phyloP scores from a whole-genome alignment of 768 basidiomycete genomes.

The Podaxis carcinomalis region DNA sequence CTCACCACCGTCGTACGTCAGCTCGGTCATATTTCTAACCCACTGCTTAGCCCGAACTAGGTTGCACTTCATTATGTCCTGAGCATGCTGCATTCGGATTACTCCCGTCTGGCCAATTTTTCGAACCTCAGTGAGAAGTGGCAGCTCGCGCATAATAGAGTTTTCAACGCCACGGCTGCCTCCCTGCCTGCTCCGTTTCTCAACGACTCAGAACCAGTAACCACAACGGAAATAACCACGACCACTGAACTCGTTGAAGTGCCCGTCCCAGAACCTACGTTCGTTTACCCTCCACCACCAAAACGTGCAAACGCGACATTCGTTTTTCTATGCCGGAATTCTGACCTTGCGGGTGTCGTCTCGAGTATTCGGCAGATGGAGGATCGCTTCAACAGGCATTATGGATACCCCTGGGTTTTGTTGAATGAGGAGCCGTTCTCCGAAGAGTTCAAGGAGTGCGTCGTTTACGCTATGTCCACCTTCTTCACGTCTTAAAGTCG shows the following conservation, averaged over 20 bases:
- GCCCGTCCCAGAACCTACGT: not conserved
- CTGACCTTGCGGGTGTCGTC: conserved; percentile 46
- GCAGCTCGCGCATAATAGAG: conserved; percentile 19
- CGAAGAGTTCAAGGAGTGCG: conserved; percentile 65
- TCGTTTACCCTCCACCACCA: not conserved
- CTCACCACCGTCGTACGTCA: conserved; percentile 42
- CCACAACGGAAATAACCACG: not conserved
- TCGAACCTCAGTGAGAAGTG: conserved; percentile 28
- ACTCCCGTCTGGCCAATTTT: conserved; percentile 41
- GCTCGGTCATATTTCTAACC: not conserved
- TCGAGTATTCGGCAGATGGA: conserved; percentile 68
- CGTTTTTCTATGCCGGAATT: conserved; percentile 65
- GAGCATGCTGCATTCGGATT: conserved; percentile 44
- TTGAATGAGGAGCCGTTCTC: conserved; percentile 79
- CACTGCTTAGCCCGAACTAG: conserved; percentile 24
- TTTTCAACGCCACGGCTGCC: conserved; percentile 9
- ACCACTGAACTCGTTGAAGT: conserved; percentile 5
- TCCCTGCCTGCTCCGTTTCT: not conserved
- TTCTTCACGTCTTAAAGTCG: not conserved
- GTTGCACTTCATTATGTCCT: conserved; percentile 54
- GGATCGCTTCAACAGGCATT: conserved; percentile 77
- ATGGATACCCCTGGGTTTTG: conserved; percentile 78
- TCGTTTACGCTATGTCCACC: not conserved
- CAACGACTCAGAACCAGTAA: not conserved
- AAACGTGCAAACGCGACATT: conserved; percentile 70